Base-by-base conservation (phyloP, 2,329 filamentous ascomycete genomes). In the Colletotrichum lupini region DNA sequence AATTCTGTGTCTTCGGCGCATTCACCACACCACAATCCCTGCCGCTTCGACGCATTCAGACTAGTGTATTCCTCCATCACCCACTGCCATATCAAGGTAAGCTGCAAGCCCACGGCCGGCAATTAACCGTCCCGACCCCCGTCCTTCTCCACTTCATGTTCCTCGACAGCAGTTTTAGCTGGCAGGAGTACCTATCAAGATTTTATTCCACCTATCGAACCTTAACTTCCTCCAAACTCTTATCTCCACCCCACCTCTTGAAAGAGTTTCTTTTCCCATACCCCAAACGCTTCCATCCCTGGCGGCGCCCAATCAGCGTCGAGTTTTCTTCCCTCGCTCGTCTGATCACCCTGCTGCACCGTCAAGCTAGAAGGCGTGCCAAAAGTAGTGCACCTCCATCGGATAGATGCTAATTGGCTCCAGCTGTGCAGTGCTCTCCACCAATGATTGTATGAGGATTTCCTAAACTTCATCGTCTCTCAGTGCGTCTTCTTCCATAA, bases 371-470 rank as follows among this genome's bases (percentile, higher is more conserved):
- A 37, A 24, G 37, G 67, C 60, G 61, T 70, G 56, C 60, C 67
- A 70, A 68, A 53, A 52, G 57, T 24, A 30, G 68, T 37, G 65
- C 37, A 55, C 42, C 55, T 24, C 35, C 19, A 24, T 59, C 49
- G 42, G 63, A 65, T 60, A 65, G 30, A 42, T 70, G 71, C 71
- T 73, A 73, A 73, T 73, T 65, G 61, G 67, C 61, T 61, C 37
- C 30, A 66, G 56, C 61, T 57, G 67, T 73, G 71, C 71, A 73
- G 67, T 71, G 71, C 28, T 59, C 56, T 49, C 26, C 26, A 46
- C 37, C 67, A 73, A 73, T 73, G 71, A 66, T 57, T 35, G 60
- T 11, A 61, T 73, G 67, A 73, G 67, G 60, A 69, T 26, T 53
- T 65, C 60, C 55, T 58, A 61, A 49, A 49, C 30, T 65, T 60